A percentile compares a stretch with the other conserved stretches of the same genome.
Evolutionary conservation across 495 filamentous ascomycete species (phyloP).

Genomic region (Lichenothelia convexa): DNA sequence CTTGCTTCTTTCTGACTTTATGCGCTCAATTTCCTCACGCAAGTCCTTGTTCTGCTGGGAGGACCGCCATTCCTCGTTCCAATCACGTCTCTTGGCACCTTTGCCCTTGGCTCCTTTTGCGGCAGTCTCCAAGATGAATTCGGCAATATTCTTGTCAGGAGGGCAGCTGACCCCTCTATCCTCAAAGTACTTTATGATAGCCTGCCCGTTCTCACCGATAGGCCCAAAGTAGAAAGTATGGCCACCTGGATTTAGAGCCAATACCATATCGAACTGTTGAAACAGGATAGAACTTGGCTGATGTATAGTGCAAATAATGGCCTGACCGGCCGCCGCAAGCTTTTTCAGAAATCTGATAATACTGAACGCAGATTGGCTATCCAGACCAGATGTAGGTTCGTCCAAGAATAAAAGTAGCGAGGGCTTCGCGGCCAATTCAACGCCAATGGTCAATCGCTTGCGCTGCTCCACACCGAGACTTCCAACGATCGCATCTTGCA

Average conservation of each 20-base stretch:
- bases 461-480: slow-evolving; percentile 48
- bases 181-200: slow-evolving; percentile 49
- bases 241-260: slow-evolving; percentile 51
- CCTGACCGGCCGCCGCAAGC: slow-evolving; percentile 55
- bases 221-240: slow-evolving; percentile 60
- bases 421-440: slow-evolving; percentile 80
- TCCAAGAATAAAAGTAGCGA: slow-evolving; percentile 66
- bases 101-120: slow-evolving; percentile 36
- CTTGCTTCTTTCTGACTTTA: slow-evolving; percentile 37
- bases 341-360: slow-evolving; percentile 77
- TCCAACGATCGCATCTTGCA: slow-evolving; percentile 23
- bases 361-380: slow-evolving; percentile 65
- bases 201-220: slow-evolving; percentile 42
- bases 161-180: slow-evolving; percentile 41
- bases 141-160: slow-evolving; percentile 56
- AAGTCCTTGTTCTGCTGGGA: slow-evolving; percentile 35
- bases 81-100: slow-evolving; percentile 38
- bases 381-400: slow-evolving; percentile 67
- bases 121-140: slow-evolving; percentile 71
- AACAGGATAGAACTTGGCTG: slow-evolving; percentile 54
- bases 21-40: slow-evolving; percentile 39
- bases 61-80: slow-evolving; percentile 54
- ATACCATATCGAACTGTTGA: slow-evolving; percentile 60
- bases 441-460: slow-evolving; percentile 72
- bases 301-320: slow-evolving; percentile 70